phyloP scores from a whole-genome alignment of 257 asterid species.

The Ophiorrhiza pumila region DNA sequence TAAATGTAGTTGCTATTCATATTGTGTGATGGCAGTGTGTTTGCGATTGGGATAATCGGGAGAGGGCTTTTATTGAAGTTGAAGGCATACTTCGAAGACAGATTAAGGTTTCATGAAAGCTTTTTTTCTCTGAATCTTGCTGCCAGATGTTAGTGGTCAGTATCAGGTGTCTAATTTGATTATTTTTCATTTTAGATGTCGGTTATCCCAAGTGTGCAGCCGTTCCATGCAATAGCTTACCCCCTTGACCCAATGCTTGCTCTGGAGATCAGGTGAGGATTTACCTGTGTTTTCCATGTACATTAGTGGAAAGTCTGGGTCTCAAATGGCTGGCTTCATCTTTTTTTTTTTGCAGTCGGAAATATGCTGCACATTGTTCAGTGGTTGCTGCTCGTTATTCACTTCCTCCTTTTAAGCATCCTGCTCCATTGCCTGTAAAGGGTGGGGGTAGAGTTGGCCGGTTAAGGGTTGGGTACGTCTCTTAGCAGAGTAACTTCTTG shows the following conservation, averaged over 20 bases:
- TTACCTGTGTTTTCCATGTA: constrained; percentile 7
- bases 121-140: not conserved
- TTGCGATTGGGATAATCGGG: constrained; percentile 98
- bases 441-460: constrained; percentile 66
- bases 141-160: not conserved
- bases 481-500: constrained; percentile 3
- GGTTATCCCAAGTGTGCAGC: constrained; percentile 96
- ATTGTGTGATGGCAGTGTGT: constrained; percentile 59
- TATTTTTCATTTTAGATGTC: constrained; percentile 53
- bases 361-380: constrained; percentile 92
- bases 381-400: constrained; percentile 92
- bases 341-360: constrained; percentile 50
- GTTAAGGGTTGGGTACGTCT: constrained; percentile 78
- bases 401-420: constrained; percentile 83
- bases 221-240: constrained; percentile 98
- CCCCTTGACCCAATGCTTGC: constrained; percentile 97
- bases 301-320: not conserved
- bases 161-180: constrained; percentile 6
- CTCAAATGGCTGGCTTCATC: constrained; percentile 11
- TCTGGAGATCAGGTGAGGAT: constrained; percentile 75
- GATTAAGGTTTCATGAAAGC: constrained; percentile 61
- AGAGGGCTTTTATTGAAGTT: constrained; percentile 85
- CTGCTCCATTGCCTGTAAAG: constrained; percentile 65
- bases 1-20: not conserved
- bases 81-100: constrained; percentile 92